These are phyloP conservation scores for Phaeosphaeria sp. DNA, from an alignment of 2,329 filamentous ascomycete genomes.

Conservation along the genomic window DNA sequence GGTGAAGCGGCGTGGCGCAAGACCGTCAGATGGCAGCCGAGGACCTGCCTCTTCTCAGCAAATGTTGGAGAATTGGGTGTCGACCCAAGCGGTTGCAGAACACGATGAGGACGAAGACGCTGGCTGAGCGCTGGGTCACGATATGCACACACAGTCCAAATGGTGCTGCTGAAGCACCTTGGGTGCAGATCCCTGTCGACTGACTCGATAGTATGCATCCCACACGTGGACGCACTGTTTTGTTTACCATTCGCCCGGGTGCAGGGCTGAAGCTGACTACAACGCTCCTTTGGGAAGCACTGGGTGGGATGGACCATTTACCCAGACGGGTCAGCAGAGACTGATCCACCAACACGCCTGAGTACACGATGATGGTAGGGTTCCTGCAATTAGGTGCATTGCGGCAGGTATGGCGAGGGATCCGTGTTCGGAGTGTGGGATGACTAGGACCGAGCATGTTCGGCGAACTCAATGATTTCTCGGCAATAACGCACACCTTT, in stretches of 20 bases:
- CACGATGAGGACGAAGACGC: constrained; percentile 46
- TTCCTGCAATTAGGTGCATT: background rate
- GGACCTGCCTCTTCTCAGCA: constrained; percentile 41
- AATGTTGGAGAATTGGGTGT: constrained; percentile 54
- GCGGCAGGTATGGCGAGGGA: background rate
- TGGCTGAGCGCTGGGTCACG: constrained; percentile 20
- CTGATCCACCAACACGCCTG: constrained; percentile 3
- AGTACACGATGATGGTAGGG: background rate
- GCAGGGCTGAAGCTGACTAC: background rate
- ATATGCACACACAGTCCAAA: constrained; percentile 2
- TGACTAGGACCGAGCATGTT: background rate
- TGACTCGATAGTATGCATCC: constrained; percentile 11
- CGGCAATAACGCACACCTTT: background rate
- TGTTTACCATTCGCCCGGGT: constrained; percentile 19
- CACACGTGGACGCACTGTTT: constrained; percentile 37
- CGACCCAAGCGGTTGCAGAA: constrained; percentile 49
- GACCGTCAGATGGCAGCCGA: constrained; percentile 22
- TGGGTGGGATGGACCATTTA: constrained; percentile 16
- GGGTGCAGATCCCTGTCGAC: background rate
- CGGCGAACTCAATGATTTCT: background rate
- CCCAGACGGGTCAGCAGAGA: constrained; percentile 7
- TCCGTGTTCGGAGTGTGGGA: background rate
- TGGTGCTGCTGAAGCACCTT: background rate
- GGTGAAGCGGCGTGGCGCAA: constrained; percentile 71
- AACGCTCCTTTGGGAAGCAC: background rate